Evolutionary conservation across 2,329 filamentous ascomycete species (phyloP).

Genomic region (Diaporthe sp.): DNA sequence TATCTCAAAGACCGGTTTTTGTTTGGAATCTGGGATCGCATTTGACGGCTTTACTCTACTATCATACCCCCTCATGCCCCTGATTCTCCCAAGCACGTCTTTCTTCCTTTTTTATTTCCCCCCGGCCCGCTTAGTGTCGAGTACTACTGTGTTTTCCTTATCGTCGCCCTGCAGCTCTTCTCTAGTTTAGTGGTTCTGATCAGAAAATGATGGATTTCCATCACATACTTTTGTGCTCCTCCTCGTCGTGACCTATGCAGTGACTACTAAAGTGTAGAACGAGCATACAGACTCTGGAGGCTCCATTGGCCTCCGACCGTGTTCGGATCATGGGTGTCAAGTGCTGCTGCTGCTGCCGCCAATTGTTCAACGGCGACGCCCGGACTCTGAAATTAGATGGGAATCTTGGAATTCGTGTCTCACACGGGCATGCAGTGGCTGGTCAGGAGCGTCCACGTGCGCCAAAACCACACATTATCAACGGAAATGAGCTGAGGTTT

Average conservation of each 20-base stretch:
- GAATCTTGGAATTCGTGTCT: background rate
- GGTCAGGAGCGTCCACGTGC: background rate
- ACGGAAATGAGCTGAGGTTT: background rate
- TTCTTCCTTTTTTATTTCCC: constrained; percentile 31
- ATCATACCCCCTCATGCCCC: constrained; percentile 36
- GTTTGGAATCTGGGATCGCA: constrained; percentile 36
- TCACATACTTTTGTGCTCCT: constrained; percentile 11
- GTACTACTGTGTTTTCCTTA: constrained; percentile 36
- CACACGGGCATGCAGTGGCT: background rate
- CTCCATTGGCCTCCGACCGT: background rate
- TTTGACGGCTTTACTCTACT: constrained; percentile 36
- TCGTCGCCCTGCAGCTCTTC: constrained; percentile 36
- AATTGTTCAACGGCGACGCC: background rate
- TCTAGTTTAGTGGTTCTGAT: constrained; percentile 35
- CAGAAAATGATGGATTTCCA: constrained; percentile 36
- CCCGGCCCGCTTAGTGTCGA: constrained; percentile 35
- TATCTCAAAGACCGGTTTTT: constrained; percentile 33
- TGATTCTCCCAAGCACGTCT: constrained; percentile 35
- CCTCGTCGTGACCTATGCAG: background rate
- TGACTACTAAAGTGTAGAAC: background rate
- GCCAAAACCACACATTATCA: background rate
- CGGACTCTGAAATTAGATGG: too few relatives aligned
- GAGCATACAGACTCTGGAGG: background rate
- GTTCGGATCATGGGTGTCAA: background rate
- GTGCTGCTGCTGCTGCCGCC: background rate